A percentile compares a stretch with the other conserved stretches of the same genome.
These are phyloP conservation scores for Backusella tuberculispora DNA, from an alignment of 192 early-diverging fungal genomes.

Conservation along the genomic window DNA sequence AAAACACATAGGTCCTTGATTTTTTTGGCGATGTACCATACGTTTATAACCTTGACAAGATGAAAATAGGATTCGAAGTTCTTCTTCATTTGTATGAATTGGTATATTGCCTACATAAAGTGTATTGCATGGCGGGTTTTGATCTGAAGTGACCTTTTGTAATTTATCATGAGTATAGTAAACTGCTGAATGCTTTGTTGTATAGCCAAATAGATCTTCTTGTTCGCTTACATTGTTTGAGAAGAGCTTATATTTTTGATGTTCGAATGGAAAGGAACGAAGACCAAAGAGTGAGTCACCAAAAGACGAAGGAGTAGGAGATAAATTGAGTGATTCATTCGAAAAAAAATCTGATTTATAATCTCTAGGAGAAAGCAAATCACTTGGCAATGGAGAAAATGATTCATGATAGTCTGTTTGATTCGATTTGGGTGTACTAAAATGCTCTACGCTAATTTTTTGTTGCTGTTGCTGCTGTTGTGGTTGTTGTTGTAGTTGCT, in stretches of 20 bases:
- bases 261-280: conserved; percentile 41
- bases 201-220: conserved; percentile 42
- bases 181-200: conserved; percentile 53
- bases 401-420: conserved; percentile 37
- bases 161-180: conserved; percentile 30
- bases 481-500: conserved; percentile 44
- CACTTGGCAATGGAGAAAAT: conserved; percentile 57
- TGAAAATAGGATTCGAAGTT: conserved; percentile 82
- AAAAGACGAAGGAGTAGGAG: conserved; percentile 40
- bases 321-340: conserved; percentile 23
- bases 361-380: conserved; percentile 54
- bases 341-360: conserved; percentile 28
- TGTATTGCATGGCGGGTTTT: conserved; percentile 99
- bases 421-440: background rate
- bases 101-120: conserved; percentile 98
- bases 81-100: conserved; percentile 85
- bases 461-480: background rate
- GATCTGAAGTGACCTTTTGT: conserved; percentile 67
- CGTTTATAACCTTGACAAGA: conserved; percentile 88
- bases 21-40: conserved; percentile 84
- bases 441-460: conserved; percentile 41
- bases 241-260: background rate
- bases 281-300: conserved; percentile 41
- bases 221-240: conserved; percentile 22
- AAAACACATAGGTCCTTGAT: conserved; percentile 98